phyloP scores from a whole-genome alignment of 768 basidiomycete species.

The Lyophyllum atratum region DNA sequence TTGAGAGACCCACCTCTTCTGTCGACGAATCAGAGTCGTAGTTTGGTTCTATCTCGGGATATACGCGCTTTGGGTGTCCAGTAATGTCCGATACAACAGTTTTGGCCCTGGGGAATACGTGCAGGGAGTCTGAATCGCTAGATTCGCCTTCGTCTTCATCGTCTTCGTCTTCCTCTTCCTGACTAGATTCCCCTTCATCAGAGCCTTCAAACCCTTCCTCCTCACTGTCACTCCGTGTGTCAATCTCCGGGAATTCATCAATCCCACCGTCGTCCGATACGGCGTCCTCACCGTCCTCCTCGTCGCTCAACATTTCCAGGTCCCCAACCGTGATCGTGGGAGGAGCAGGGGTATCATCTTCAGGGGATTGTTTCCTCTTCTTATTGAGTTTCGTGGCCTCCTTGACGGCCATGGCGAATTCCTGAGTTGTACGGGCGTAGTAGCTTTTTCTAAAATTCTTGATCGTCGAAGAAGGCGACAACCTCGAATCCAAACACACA shows the following conservation, averaged over 20 bases:
- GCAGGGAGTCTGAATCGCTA: slow-evolving; percentile 44
- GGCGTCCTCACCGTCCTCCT: slow-evolving; percentile 52
- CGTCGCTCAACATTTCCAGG: slow-evolving; percentile 77
- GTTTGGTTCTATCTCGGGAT: slow-evolving; percentile 86
- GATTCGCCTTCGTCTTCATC: slow-evolving; percentile 39
- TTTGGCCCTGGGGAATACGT: slow-evolving; percentile 65
- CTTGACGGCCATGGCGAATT: slow-evolving; percentile 34
- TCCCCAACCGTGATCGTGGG: slow-evolving; percentile 42
- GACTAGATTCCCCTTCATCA: slow-evolving; percentile 36
- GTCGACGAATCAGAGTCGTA: slow-evolving; percentile 93
- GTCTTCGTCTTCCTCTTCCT: slow-evolving; percentile 43
- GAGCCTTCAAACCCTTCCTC: slow-evolving; percentile 38
- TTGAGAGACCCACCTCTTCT: slow-evolving; percentile 68
- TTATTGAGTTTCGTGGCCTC: slow-evolving; percentile 38
- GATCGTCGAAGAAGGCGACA: slow-evolving; percentile 22
- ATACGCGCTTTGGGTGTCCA: slow-evolving; percentile 80
- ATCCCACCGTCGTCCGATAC: slow-evolving; percentile 58
- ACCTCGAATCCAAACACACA: slow-evolving; percentile 26
- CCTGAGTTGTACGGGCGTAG: slow-evolving; percentile 11
- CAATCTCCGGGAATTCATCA: slow-evolving; percentile 77
- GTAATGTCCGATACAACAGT: slow-evolving; percentile 79
- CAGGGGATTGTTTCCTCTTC: slow-evolving; percentile 61
- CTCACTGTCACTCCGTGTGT: slow-evolving; percentile 53
- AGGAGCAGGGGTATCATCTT: slow-evolving; percentile 35
- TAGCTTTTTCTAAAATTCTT: slow-evolving; percentile 24